phyloP scores from a whole-genome alignment of 345 rosid genomes.

The Aquilaria yunnanensis region DNA sequence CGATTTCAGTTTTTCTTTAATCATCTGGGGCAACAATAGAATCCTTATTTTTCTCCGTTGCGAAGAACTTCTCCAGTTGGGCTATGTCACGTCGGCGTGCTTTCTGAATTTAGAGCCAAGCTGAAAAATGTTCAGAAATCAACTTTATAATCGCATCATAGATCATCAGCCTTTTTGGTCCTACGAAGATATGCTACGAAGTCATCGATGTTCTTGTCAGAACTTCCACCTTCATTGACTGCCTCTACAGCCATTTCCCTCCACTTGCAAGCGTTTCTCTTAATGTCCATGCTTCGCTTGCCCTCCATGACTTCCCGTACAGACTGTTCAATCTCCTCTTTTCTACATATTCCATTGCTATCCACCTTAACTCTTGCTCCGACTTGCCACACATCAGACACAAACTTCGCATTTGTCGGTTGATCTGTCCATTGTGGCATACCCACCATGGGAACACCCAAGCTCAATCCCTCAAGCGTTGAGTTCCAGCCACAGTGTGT shows the following conservation, averaged over 20 bases:
- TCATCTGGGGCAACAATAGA: too few species aligned
- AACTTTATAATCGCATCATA: too few species aligned
- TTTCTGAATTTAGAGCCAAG: too few species aligned
- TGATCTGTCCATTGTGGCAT: slow-evolving; percentile 25
- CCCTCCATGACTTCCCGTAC: slow-evolving; percentile 43
- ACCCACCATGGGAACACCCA: slow-evolving; percentile 22
- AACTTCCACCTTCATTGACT: slow-evolving; percentile 36
- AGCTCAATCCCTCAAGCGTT: slow-evolving; percentile 15
- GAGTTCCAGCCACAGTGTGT: slow-evolving; percentile 59
- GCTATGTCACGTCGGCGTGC: too few species aligned
- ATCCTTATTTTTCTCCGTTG: too few species aligned
- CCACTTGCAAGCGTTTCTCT: slow-evolving; percentile 35
- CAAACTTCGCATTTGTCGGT: slow-evolving; percentile 21
- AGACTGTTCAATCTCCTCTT: slow-evolving; percentile 34
- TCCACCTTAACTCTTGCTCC: slow-evolving; percentile 19
- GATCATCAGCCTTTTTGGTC: too few species aligned
- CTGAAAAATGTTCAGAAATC: too few species aligned
- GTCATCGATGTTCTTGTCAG: slow-evolving; percentile 31
- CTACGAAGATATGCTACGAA: slow-evolving; percentile 19
- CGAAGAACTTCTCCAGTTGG: too few species aligned
- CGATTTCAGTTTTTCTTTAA: too few species aligned
- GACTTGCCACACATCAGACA: slow-evolving; percentile 37
- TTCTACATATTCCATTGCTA: slow-evolving; percentile 23
- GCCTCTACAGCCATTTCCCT: slow-evolving; percentile 13
- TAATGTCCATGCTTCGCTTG: slow-evolving; percentile 27